phyloP scores from a whole-genome alignment of 768 basidiomycete species.

The Tephrocybe sp. region DNA sequence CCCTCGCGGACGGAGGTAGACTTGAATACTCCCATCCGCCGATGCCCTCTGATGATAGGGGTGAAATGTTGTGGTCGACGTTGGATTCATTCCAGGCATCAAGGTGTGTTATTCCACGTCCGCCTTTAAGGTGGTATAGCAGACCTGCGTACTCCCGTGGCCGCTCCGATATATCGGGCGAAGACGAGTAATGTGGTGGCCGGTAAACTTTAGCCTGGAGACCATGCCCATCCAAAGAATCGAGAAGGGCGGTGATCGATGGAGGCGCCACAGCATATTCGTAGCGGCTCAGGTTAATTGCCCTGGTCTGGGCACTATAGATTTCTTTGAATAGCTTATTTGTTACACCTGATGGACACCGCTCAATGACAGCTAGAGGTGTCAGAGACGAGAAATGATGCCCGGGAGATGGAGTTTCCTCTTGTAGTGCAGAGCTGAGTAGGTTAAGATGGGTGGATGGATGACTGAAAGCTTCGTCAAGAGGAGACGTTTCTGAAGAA shows the following conservation, averaged over 20 bases:
- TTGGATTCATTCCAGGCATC: conserved; percentile 54
- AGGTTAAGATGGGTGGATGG: no score
- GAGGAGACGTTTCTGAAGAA: no score
- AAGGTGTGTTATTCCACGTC: conserved; percentile 52
- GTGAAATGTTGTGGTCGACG: background rate
- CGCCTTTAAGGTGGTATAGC: conserved; percentile 69
- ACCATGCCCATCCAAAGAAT: conserved; percentile 43
- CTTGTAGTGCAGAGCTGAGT: no score
- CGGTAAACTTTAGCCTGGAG: conserved; percentile 67
- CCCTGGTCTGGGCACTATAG: conserved; percentile 25
- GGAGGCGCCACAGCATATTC: conserved; percentile 55
- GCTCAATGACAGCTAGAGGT: background rate
- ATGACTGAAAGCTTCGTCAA: no score
- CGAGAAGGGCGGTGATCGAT: conserved; percentile 42
- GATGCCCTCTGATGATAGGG: conserved; percentile 31
- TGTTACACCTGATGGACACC: background rate
- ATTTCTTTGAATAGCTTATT: conserved; percentile 25
- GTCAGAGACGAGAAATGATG: conserved; percentile 8
- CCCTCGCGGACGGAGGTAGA: conserved; percentile 59
- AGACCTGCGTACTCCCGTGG: conserved; percentile 80
- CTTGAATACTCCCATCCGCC: conserved; percentile 83
- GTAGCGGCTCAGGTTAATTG: conserved; percentile 38
- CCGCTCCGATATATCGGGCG: conserved; percentile 64
- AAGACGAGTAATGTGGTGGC: conserved; percentile 78
- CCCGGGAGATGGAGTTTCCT: background rate